Conservation (phyloP, 192 early-diverging fungal species). For the Rhizophagus clarus region DNA sequence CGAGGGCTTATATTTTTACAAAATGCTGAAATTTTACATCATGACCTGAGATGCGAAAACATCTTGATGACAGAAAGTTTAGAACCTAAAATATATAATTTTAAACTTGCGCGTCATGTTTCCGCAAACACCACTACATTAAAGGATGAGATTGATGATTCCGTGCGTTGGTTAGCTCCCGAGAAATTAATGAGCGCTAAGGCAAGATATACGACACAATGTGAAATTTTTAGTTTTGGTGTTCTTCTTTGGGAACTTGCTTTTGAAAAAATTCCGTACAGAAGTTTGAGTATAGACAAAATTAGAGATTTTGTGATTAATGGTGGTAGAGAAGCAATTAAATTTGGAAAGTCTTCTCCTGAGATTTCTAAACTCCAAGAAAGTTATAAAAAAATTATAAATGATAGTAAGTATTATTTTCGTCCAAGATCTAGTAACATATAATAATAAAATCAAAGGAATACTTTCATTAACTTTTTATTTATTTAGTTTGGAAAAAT, state of each 20-base stretch:
- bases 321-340: neutral
- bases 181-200: neutral
- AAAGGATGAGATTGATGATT: neutral
- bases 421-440: too few species aligned
- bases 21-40: slow-evolving; percentile 2
- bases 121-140: neutral
- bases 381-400: too few species aligned
- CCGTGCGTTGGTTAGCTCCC: slow-evolving; percentile 24
- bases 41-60: slow-evolving; percentile 29
- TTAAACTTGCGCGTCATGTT: neutral
- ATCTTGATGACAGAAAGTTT: slow-evolving; percentile 4
- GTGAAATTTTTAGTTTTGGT: neutral
- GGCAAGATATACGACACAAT: neutral
- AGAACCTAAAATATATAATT: slow-evolving; percentile 27
- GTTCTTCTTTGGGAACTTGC: neutral
- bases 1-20: slow-evolving; percentile 27
- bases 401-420: too few species aligned
- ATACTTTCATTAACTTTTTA: too few species aligned
- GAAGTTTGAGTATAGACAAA: neutral
- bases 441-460: neutral
- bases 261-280: neutral
- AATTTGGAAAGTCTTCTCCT: too few species aligned
- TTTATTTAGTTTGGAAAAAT: too few species aligned
- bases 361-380: too few species aligned
- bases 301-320: neutral